Conservation (phyloP, 1,139 yeast species). For the Candida glucosophila region DNA sequence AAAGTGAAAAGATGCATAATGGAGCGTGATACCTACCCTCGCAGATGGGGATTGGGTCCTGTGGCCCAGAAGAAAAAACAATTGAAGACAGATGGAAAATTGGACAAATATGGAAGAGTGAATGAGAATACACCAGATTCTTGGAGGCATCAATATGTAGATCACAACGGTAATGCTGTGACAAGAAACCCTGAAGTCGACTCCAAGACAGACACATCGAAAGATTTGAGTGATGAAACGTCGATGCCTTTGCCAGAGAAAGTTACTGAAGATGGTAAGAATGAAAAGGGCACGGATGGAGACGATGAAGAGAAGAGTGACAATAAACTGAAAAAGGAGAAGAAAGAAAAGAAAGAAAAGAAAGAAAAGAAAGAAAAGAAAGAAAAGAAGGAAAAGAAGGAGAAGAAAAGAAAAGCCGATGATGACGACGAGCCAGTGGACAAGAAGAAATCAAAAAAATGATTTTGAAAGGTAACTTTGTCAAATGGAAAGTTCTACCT, state of each 20-base stretch:
- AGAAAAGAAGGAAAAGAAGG: conserved; percentile 12
- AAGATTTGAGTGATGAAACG: conserved; percentile 43
- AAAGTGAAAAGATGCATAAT: conserved; percentile 97
- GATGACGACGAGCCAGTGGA: conserved; percentile 47
- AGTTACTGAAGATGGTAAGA: conserved; percentile 22
- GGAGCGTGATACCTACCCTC: conserved; percentile 98
- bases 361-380: conserved; percentile 48
- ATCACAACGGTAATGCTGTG: conserved; percentile 67
- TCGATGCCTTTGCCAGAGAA: no score
- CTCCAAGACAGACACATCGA: conserved; percentile 40
- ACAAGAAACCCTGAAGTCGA: conserved; percentile 40
- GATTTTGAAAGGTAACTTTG: no score
- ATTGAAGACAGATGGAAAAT: conserved; percentile 93
- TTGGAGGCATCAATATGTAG: conserved; percentile 86
- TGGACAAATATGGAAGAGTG: conserved; percentile 88
- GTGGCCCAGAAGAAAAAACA: conserved; percentile 98
- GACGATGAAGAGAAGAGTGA: conserved; percentile 42
- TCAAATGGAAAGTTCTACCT: no score
- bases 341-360: conserved; percentile 50
- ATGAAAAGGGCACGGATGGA: conserved; percentile 23
- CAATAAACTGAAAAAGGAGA: conserved; percentile 19
- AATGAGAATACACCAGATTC: conserved; percentile 89
- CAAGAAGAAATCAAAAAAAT: conserved; percentile 34
- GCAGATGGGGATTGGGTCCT: conserved; percentile 99
- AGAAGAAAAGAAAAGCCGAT: conserved; percentile 55